Percentiles rank a stretch among this genome's conserved stretches.
These are phyloP conservation scores for Coemansia sp. DNA, from an alignment of 192 early-diverging fungal species.

Conservation along the genomic window DNA sequence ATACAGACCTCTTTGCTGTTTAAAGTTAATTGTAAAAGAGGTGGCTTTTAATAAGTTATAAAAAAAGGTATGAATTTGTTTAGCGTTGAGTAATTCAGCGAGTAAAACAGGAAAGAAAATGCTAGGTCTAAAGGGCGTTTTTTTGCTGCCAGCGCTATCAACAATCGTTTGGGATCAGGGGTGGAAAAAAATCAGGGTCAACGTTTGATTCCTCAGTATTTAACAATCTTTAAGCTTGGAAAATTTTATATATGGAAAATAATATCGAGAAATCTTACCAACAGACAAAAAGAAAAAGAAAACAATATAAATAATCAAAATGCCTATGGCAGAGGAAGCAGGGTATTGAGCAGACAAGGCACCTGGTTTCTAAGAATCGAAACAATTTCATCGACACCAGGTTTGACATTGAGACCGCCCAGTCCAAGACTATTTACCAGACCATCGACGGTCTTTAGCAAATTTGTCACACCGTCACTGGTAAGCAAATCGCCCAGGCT, in stretches of 20 bases:
- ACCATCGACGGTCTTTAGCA: conserved; percentile 31
- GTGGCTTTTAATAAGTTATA: no score
- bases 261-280: background rate
- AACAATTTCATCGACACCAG: conserved; percentile 35
- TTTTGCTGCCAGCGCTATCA: no score
- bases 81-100: no score
- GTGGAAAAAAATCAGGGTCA: no score
- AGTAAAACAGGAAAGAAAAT: no score
- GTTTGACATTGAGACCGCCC: conserved; percentile 43
- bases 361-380: conserved; percentile 45
- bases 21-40: no score
- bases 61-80: no score
- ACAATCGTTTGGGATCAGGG: no score
- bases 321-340: conserved; percentile 41
- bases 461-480: conserved; percentile 27
- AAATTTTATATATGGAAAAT: background rate
- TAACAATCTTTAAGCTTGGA: no score
- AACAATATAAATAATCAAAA: background rate
- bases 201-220: no score
- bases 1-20: background rate
- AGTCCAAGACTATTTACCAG: conserved; percentile 40
- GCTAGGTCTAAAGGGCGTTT: no score
- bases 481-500: conserved; percentile 38
- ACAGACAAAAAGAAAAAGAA: background rate
- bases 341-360: conserved; percentile 45